Evolutionary conservation across 2,329 filamentous ascomycete species (phyloP).

Genomic region (Apiospora sp.): DNA sequence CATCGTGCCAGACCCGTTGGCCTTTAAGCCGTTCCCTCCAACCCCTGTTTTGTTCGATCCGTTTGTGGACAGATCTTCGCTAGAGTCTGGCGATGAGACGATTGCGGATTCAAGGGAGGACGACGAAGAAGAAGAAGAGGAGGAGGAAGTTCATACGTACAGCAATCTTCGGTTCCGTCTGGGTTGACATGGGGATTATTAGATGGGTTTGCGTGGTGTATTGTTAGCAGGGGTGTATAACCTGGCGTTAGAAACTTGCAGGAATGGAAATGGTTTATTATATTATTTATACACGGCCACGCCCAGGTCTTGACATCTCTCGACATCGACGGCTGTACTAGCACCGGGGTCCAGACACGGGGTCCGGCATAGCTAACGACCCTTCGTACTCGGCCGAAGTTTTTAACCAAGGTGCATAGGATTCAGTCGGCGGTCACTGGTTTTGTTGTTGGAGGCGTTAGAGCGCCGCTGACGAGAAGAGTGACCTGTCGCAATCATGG

Average conservation of each 20-base stretch:
- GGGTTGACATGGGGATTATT: not conserved
- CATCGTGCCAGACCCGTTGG: not conserved
- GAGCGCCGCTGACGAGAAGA: no score
- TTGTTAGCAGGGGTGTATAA: not conserved
- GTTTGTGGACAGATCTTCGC: not conserved
- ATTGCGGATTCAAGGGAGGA: not conserved
- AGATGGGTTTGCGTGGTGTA: not conserved
- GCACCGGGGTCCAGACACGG: no score
- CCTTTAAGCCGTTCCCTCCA: not conserved
- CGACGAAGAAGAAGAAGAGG: not conserved
- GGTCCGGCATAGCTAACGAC: no score
- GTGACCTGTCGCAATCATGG: no score
- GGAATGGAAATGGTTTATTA: no score
- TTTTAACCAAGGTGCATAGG: no score
- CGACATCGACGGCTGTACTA: no score
- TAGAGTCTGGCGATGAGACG: not conserved
- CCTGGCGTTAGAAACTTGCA: not conserved
- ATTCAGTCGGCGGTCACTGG: no score
- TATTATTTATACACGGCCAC: no score
- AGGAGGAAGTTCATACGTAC: not conserved
- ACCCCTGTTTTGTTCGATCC: not conserved
- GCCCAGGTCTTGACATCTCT: no score
- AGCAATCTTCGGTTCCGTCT: not conserved
- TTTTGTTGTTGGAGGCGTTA: no score
- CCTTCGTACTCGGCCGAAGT: no score